A percentile compares a stretch with the other conserved stretches of the same genome.
Evolutionary conservation across 2,329 filamentous ascomycete genomes (phyloP).

Genomic region (Aciculosporium take): DNA sequence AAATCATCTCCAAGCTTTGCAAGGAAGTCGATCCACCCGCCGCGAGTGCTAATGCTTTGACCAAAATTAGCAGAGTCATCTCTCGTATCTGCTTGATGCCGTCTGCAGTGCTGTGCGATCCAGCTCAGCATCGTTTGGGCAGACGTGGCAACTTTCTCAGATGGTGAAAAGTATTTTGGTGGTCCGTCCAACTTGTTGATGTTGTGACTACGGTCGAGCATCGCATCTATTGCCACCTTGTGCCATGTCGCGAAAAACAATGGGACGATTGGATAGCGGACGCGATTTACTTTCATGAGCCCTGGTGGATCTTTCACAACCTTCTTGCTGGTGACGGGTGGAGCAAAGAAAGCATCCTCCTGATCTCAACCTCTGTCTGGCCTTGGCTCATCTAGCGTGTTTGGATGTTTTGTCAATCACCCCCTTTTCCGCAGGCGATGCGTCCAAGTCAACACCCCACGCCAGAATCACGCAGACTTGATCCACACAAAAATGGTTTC

Average conservation of each 20-base stretch:
- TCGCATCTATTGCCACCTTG: conserved; percentile 1
- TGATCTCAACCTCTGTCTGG: neutral
- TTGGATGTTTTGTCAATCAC: neutral
- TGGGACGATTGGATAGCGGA: neutral
- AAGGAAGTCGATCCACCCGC: neutral
- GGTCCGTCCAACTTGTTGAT: neutral
- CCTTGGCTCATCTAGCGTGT: conserved; percentile 1
- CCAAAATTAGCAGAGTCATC: neutral
- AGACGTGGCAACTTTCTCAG: neutral
- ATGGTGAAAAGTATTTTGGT: neutral
- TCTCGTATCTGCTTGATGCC: too few species aligned
- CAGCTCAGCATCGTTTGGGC: neutral
- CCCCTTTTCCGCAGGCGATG: neutral
- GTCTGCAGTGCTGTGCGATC: neutral
- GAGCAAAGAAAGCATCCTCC: neutral
- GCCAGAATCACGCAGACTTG: conserved; percentile 3
- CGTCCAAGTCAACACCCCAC: conserved; percentile 3
- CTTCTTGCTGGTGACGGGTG: conserved; percentile 1
- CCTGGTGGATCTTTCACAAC: neutral
- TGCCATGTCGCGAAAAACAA: neutral
- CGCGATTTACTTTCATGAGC: neutral
- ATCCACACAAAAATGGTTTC: neutral
- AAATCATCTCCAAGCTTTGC: too few species aligned
- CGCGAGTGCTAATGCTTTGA: neutral
- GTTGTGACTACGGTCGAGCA: neutral